Percentiles rank a stretch among this genome's conserved stretches.
phyloP scores from a whole-genome alignment of 345 rosid species.

The Xanthoceras sorbifolium region DNA sequence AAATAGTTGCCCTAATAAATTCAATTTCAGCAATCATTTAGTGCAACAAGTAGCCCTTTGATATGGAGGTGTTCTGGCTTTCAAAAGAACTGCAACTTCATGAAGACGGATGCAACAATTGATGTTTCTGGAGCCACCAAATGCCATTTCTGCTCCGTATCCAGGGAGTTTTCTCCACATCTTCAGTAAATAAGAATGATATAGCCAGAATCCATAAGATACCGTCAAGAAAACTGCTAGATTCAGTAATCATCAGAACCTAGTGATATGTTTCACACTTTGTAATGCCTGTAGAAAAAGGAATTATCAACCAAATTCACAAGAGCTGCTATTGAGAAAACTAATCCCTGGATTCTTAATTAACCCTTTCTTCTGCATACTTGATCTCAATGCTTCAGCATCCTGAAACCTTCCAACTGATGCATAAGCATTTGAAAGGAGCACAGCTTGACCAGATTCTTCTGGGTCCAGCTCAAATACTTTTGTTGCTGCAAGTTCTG shows the following conservation, averaged over 20 bases:
- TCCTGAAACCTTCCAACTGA: slow-evolving; percentile 52
- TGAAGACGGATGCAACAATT: not conserved
- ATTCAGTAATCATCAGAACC: slow-evolving; percentile 1
- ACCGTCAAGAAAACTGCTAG: not conserved
- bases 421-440: slow-evolving; percentile 48
- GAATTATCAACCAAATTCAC: slow-evolving; percentile 28
- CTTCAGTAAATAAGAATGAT: not conserved
- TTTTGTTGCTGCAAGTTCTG: slow-evolving; percentile 38
- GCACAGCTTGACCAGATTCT: slow-evolving; percentile 31
- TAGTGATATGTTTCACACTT: not conserved
- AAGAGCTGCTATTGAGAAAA: slow-evolving; percentile 23
- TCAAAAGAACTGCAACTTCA: not conserved
- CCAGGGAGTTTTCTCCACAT: not conserved
- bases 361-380: slow-evolving; percentile 30
- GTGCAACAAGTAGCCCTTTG: not conserved
- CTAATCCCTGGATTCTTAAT: slow-evolving; percentile 43
- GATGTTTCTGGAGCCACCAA: not conserved
- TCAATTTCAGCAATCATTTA: slow-evolving; percentile 1
- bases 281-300: not conserved
- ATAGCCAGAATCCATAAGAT: not conserved
- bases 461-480: slow-evolving; percentile 28
- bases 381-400: slow-evolving; percentile 45
- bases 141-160: not conserved
- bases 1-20: not conserved
- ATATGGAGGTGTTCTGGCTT: not conserved